Percentiles rank a stretch among this genome's conserved stretches.
Conservation (phyloP, 1,284 basidiomycete species). For the Tylopilus sp. region DNA sequence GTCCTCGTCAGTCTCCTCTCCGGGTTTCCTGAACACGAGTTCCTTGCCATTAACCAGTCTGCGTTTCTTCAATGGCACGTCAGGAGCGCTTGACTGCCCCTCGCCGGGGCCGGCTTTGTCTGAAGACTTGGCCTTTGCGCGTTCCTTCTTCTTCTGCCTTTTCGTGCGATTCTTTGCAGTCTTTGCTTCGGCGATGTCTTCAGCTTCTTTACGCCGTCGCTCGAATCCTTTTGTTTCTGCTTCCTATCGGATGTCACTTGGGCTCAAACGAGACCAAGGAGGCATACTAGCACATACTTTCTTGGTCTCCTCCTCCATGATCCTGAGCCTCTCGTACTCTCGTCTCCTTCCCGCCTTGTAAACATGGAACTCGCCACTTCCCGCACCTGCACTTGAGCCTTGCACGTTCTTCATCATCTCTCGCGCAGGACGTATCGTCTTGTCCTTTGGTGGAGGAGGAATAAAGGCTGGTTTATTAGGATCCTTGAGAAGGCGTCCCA, state of each 20-base stretch:
- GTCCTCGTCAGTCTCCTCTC: conserved; percentile 48
- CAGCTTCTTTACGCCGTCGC: conserved; percentile 29
- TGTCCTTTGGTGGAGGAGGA: conserved; percentile 73
- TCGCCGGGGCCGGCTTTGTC: conserved; percentile 28
- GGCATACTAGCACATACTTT: conserved; percentile 50
- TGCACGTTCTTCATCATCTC: conserved; percentile 99
- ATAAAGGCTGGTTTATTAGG: conserved; percentile 77
- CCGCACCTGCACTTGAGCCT: conserved; percentile 89
- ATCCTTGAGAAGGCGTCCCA: conserved; percentile 84
- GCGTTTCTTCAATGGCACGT: conserved; percentile 45
- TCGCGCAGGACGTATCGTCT: conserved; percentile 70
- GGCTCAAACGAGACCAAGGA: conserved; percentile 4
- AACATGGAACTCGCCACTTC: conserved; percentile 96
- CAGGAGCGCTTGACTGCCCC: conserved; percentile 21
- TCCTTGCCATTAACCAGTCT: conserved; percentile 56
- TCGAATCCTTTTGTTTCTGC: conserved; percentile 30
- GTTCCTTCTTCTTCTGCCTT: conserved; percentile 85
- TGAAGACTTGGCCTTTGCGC: conserved; percentile 43
- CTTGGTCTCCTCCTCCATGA: conserved; percentile 81
- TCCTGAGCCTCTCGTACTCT: conserved; percentile 91
- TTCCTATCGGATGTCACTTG: conserved; percentile 19
- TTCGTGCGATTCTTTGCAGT: conserved; percentile 92
- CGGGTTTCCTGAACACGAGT: conserved; percentile 53
- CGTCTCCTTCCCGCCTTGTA: conserved; percentile 93
- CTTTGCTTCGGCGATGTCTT: conserved; percentile 65